Percentiles rank a stretch among this genome's conserved stretches.
Evolutionary conservation across 1,139 yeast genomes (phyloP).

Genomic region (Martiniozyma asiatica): DNA sequence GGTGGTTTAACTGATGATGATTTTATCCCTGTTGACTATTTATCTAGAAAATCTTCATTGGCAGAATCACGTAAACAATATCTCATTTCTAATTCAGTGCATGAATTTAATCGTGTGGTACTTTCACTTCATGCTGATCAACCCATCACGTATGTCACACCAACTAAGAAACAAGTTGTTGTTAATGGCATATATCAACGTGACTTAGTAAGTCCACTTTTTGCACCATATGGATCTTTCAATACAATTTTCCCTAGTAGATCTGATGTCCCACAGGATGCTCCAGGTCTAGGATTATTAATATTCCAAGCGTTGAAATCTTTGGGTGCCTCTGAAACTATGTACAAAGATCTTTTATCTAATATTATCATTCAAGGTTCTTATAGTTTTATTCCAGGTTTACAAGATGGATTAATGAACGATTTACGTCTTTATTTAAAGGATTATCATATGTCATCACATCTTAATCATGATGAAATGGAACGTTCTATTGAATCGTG

Average conservation of each 20-base stretch:
- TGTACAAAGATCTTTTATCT: constrained; percentile 31
- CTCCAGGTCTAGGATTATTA: constrained; percentile 36
- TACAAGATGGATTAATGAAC: constrained; percentile 48
- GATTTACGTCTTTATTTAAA: constrained; percentile 45
- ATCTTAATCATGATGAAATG: constrained; percentile 24
- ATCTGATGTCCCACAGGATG: constrained; percentile 22
- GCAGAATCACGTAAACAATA: constrained; percentile 36
- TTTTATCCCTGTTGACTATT: constrained; percentile 20
- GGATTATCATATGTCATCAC: constrained; percentile 31
- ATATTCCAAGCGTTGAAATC: constrained; percentile 32
- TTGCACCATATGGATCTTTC: constrained; percentile 38
- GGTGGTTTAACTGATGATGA: constrained; percentile 18
- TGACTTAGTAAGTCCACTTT: constrained; percentile 39
- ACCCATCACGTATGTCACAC: constrained; percentile 34
- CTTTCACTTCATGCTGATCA: constrained; percentile 10
- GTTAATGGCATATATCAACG: constrained; percentile 29
- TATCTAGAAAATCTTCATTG: constrained; percentile 32
- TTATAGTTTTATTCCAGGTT: constrained; percentile 44
- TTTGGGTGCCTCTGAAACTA: constrained; percentile 27
- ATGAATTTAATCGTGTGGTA: constrained; percentile 10
- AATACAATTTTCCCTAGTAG: constrained; percentile 15
- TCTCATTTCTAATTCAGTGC: constrained; percentile 31
- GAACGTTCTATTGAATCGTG: constrained; percentile 50
- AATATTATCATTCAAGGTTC: constrained; percentile 63
- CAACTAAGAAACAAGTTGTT: constrained; percentile 32